phyloP scores from a whole-genome alignment of 192 early-diverging fungal species.

The Coemansia sp. region DNA sequence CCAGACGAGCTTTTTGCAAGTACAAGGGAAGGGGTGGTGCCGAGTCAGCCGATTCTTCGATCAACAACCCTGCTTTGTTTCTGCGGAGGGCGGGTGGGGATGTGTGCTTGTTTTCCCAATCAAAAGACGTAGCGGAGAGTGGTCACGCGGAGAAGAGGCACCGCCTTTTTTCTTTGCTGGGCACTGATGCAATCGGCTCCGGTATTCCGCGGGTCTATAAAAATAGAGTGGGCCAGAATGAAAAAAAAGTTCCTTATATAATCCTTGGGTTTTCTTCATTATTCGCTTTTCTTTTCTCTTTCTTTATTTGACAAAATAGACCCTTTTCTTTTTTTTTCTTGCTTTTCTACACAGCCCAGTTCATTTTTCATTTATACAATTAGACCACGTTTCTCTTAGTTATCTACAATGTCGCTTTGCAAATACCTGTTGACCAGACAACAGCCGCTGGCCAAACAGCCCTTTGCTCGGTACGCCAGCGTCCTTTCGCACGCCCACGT shows the following conservation, averaged over 20 bases:
- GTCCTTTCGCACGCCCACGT: constrained; percentile 14
- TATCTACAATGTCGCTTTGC: constrained; percentile 8
- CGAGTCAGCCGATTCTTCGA: too few relatives aligned
- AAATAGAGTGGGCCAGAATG: not conserved
- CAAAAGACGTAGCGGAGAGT: too few relatives aligned
- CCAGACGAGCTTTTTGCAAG: too few relatives aligned
- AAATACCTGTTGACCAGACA: not conserved
- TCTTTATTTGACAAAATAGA: not conserved
- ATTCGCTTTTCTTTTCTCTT: constrained; percentile 11
- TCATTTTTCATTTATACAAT: not conserved
- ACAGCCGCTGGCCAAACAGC: not conserved
- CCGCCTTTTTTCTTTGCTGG: not conserved
- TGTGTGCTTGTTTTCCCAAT: constrained; percentile 1
- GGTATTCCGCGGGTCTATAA: not conserved
- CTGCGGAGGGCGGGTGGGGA: not conserved
- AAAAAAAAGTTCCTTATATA: not conserved
- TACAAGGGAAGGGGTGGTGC: too few relatives aligned
- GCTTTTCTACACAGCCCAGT: too few relatives aligned
- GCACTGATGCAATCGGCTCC: too few relatives aligned
- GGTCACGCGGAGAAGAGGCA: too few relatives aligned
- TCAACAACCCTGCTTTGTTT: not conserved
- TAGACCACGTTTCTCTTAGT: constrained; percentile 5
- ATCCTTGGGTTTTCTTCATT: not conserved
- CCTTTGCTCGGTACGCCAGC: constrained; percentile 13
- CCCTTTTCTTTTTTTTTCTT: constrained; percentile 3